These are phyloP conservation scores for Saururus chinensis DNA, from an alignment of 164 flowering plant genomes.

Conservation along the genomic window DNA sequence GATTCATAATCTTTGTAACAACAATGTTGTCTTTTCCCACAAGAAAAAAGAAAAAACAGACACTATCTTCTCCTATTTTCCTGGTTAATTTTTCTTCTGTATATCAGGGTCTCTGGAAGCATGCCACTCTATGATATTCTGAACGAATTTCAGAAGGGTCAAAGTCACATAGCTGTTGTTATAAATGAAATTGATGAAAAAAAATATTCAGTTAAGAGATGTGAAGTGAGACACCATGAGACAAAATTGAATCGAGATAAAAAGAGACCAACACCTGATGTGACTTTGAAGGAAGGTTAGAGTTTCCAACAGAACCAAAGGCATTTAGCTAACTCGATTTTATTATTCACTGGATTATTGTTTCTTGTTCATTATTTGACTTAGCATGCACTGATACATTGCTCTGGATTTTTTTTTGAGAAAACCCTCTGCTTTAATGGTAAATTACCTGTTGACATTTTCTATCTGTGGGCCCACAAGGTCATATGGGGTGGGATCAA, in stretches of 20 bases:
- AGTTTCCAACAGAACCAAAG: background rate
- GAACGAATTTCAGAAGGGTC: conserved; percentile 93
- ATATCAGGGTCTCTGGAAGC: conserved; percentile 32
- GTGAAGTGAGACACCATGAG: conserved; percentile 20
- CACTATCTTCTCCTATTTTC: background rate
- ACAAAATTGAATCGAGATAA: conserved; percentile 10
- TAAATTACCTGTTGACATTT: no score
- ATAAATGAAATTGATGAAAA: conserved; percentile 39
- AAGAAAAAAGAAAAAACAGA: no score
- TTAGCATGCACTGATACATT: no score
- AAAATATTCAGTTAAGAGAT: conserved; percentile 23
- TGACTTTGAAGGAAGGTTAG: conserved; percentile 16
- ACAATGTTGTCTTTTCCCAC: no score
- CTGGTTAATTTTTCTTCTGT: conserved; percentile 9
- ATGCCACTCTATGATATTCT: conserved; percentile 91
- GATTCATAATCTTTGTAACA: no score
- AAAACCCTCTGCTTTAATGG: no score
- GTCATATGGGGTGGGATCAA: no score
- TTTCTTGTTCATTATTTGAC: no score
- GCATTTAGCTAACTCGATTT: background rate
- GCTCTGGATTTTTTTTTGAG: no score
- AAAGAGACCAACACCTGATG: conserved; percentile 5
- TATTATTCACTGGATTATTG: background rate
- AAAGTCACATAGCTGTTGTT: conserved; percentile 88
- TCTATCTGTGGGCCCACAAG: no score